A percentile compares a stretch with the other conserved stretches of the same genome.
Conservation (phyloP, 768 basidiomycete species). For the Pulveroboletus ravenelii region DNA sequence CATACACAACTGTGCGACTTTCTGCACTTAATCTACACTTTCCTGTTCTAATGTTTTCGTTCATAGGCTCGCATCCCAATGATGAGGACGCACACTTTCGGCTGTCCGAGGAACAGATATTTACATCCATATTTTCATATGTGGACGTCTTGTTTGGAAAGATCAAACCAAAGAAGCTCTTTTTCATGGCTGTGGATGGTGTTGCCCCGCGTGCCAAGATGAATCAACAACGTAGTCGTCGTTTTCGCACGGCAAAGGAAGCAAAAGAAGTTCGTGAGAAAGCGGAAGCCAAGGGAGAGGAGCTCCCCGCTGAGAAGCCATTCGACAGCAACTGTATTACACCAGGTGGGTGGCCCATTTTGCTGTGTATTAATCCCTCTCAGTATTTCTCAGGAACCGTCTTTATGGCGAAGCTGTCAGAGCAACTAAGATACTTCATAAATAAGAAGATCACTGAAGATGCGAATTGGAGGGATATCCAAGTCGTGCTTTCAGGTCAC, state of each 20-base stretch:
- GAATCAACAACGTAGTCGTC: constrained; percentile 94
- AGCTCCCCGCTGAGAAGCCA: constrained; percentile 87
- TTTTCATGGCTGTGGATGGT: constrained; percentile 98
- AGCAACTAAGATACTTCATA: constrained; percentile 90
- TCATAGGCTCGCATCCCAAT: constrained; percentile 85
- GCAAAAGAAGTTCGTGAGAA: constrained; percentile 82
- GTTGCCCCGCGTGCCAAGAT: constrained; percentile 98
- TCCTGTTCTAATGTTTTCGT: background rate
- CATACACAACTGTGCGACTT: constrained; percentile 69
- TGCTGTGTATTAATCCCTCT: background rate
- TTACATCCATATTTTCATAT: constrained; percentile 94
- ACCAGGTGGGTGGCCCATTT: constrained; percentile 59
- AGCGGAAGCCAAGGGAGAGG: constrained; percentile 85
- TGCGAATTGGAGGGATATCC: constrained; percentile 87
- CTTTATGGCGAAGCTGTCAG: constrained; percentile 92
- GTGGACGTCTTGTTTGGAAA: constrained; percentile 95
- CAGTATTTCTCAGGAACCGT: constrained; percentile 59
- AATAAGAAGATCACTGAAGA: constrained; percentile 99
- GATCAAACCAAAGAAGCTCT: constrained; percentile 95
- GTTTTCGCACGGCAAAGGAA: constrained; percentile 93
- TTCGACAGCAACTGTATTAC: constrained; percentile 99
- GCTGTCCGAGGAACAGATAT: constrained; percentile 94
- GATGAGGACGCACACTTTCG: constrained; percentile 96
- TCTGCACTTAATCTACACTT: background rate
- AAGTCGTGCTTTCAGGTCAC: constrained; percentile 93